Conservation (phyloP, 73 alveolate genomes). For the Tetrahymena malaccensis region DNA sequence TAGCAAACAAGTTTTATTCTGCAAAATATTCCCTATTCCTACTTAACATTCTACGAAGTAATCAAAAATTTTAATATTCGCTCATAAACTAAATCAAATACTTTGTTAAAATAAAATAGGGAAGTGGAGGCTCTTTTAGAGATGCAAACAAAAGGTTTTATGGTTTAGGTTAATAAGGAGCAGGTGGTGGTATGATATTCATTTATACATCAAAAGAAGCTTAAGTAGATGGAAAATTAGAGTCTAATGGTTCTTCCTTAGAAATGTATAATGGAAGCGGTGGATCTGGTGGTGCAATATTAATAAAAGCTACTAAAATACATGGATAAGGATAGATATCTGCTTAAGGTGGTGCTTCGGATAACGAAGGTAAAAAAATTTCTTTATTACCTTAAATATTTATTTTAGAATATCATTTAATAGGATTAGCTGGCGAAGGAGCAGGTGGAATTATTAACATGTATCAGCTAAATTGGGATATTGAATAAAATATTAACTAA, state of each 20-base stretch:
- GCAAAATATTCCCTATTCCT: neutral
- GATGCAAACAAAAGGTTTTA: neutral
- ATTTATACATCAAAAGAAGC: neutral
- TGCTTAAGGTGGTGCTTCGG: neutral
- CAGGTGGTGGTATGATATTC: neutral
- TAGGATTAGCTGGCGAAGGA: neutral
- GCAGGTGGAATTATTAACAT: neutral
- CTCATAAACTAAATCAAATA: neutral
- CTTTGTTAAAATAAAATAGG: neutral
- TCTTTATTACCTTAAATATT: neutral
- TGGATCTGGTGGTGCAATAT: neutral
- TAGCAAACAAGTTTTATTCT: neutral
- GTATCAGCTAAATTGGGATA: neutral
- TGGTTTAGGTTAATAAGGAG: neutral
- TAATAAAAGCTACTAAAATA: neutral
- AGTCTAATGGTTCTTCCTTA: neutral
- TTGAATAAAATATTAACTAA: neutral
- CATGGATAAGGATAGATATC: neutral
- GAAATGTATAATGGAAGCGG: neutral
- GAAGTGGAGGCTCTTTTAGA: neutral
- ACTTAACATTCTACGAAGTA: neutral
- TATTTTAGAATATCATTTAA: neutral
- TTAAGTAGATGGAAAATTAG: neutral
- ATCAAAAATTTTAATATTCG: neutral
- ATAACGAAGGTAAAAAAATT: neutral